These are phyloP conservation scores for Wickerhamomyces kurtzmanii DNA, from an alignment of 805 yeast species.

Conservation along the genomic window DNA sequence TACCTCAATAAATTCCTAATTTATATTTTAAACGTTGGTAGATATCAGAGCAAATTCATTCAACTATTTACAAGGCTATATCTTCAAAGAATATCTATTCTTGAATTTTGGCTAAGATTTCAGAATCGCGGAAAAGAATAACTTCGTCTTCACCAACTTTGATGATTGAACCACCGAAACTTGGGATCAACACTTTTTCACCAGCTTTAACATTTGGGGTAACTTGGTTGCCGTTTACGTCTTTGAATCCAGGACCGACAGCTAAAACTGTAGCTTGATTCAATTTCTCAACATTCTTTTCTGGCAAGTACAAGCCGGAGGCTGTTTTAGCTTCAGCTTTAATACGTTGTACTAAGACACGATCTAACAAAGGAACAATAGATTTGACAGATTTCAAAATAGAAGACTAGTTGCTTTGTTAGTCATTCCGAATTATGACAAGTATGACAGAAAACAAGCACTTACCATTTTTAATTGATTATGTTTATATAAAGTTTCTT, in stretches of 20 bases:
- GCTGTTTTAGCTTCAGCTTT: constrained; percentile 89
- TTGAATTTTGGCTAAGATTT: constrained; percentile 87
- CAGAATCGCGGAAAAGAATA: constrained; percentile 84
- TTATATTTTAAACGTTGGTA: too few relatives aligned
- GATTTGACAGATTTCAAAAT: constrained; percentile 75
- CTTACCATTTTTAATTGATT: too few relatives aligned
- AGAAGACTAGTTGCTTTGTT: constrained; percentile 46
- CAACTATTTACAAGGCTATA: too few relatives aligned
- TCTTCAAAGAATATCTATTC: constrained; percentile 31
- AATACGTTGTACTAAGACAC: constrained; percentile 90
- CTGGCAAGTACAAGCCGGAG: constrained; percentile 89
- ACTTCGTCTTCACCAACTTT: constrained; percentile 78
- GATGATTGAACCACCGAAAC: constrained; percentile 86
- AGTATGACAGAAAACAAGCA: too few relatives aligned
- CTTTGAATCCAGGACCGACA: constrained; percentile 88
- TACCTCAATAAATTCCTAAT: too few relatives aligned
- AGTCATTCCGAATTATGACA: too few relatives aligned
- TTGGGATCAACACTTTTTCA: constrained; percentile 90
- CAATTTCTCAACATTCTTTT: constrained; percentile 89
- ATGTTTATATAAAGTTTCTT: too few relatives aligned
- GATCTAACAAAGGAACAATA: constrained; percentile 88
- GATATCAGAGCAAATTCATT: too few relatives aligned
- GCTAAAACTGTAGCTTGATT: constrained; percentile 89
- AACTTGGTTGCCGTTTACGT: constrained; percentile 64
- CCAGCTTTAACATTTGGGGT: constrained; percentile 77